Percentiles rank a stretch among this genome's conserved stretches.
phyloP scores from a whole-genome alignment of 805 yeast species.

The Maudiozyma pseudohumilis region DNA sequence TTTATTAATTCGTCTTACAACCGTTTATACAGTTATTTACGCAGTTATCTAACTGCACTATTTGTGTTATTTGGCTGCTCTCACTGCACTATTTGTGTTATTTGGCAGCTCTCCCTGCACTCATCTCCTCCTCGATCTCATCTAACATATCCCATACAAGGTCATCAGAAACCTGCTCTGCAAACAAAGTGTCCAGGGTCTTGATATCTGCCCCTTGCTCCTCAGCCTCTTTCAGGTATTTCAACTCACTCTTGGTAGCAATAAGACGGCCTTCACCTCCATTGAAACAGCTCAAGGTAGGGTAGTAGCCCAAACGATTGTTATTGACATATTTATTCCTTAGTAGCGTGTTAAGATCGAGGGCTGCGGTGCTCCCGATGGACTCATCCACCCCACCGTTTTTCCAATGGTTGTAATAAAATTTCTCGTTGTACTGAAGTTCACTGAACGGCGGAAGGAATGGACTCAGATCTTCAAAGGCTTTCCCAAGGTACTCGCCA shows the following conservation, averaged over 20 bases:
- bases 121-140: constrained; percentile 65
- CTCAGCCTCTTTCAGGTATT: constrained; percentile 19
- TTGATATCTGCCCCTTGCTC: constrained; percentile 29
- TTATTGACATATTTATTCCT: constrained; percentile 50
- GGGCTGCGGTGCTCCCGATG: too few relatives aligned
- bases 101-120: constrained; percentile 2
- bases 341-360: too few relatives aligned
- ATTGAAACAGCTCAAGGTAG: constrained; percentile 73
- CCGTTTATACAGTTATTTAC: too few relatives aligned
- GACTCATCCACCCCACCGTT: constrained; percentile 13
- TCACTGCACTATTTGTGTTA: too few relatives aligned
- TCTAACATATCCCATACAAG: constrained; percentile 76
- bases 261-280: constrained; percentile 68
- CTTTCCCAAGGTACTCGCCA: constrained; percentile 56
- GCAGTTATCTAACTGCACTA: too few relatives aligned
- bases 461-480: constrained; percentile 58
- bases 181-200: constrained; percentile 51
- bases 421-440: constrained; percentile 33
- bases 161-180: constrained; percentile 68
- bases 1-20: too few relatives aligned
- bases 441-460: constrained; percentile 74
- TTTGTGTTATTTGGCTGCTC: too few relatives aligned
- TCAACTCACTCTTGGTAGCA: constrained; percentile 51
- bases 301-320: constrained; percentile 83
- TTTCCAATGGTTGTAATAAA: constrained; percentile 26